Evolutionary conservation across 2,329 filamentous ascomycete species (phyloP).

Genomic region (Diaporthe longicolla): DNA sequence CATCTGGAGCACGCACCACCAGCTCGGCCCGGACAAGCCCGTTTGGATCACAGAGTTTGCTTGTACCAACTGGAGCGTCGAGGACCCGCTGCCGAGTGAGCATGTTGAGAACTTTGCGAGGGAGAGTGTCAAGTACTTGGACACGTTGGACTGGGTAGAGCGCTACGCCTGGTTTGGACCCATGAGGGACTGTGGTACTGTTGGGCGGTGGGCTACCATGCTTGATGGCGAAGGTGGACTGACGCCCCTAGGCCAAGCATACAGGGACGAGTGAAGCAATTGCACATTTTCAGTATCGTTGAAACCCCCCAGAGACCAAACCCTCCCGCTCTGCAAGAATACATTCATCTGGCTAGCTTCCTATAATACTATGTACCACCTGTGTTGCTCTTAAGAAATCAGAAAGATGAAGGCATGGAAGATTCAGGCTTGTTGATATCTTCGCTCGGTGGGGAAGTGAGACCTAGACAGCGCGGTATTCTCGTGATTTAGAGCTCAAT

Average conservation of each 20-base stretch:
- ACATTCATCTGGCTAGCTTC: neutral
- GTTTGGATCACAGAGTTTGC: constrained; percentile 48
- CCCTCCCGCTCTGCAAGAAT: no score
- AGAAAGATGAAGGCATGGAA: no score
- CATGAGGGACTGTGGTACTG: constrained; percentile 45
- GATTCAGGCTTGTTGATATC: no score
- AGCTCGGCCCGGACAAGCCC: constrained; percentile 44
- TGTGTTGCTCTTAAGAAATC: no score
- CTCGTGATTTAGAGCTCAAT: no score
- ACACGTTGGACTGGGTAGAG: constrained; percentile 47
- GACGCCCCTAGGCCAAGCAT: constrained; percentile 44
- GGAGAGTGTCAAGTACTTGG: constrained; percentile 46
- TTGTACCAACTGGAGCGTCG: constrained; percentile 45
- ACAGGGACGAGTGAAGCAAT: constrained; percentile 42
- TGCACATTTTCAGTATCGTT: neutral
- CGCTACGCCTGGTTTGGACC: constrained; percentile 47
- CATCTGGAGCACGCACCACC: constrained; percentile 45
- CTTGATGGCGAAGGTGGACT: constrained; percentile 43
- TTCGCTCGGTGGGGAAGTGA: no score
- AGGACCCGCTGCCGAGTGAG: constrained; percentile 43
- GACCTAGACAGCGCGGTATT: no score
- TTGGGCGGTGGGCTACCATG: constrained; percentile 46
- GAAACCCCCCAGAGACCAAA: no score
- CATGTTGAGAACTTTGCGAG: constrained; percentile 45
- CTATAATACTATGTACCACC: neutral